These are phyloP conservation scores for Rhizopogon salebrosus DNA, from an alignment of 768 basidiomycete species.

Conservation along the genomic window DNA sequence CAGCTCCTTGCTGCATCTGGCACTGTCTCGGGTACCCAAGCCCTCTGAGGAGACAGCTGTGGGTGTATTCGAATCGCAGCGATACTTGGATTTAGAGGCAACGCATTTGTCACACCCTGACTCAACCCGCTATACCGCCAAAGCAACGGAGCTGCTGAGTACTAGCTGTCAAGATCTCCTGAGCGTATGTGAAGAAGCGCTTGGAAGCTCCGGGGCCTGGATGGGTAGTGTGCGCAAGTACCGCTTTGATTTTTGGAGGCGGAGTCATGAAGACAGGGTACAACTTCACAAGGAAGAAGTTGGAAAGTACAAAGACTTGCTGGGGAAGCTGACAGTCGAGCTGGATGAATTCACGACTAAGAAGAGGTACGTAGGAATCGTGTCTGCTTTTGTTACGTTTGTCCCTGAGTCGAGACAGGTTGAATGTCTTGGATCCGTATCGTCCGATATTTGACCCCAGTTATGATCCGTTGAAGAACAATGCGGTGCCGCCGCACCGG, in stretches of 20 bases:
- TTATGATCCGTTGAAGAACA: constrained; percentile 20
- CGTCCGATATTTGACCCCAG: constrained; percentile 40
- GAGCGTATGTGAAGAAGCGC: constrained; percentile 32
- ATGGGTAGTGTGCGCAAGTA: constrained; percentile 34
- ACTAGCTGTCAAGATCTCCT: constrained; percentile 54
- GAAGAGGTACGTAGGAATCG: constrained; percentile 37
- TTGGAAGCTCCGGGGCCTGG: constrained; percentile 47
- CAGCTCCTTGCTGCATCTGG: constrained; percentile 33
- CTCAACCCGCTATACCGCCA: constrained; percentile 35
- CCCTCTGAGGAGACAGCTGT: constrained; percentile 45
- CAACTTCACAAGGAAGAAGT: constrained; percentile 29
- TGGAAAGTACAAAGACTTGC: constrained; percentile 32
- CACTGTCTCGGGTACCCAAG: constrained; percentile 26
- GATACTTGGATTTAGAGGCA: constrained; percentile 65
- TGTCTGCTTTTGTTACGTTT: not conserved
- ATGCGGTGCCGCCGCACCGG: constrained; percentile 56
- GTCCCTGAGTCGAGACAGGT: constrained; percentile 28
- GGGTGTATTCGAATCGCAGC: constrained; percentile 69
- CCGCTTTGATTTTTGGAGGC: constrained; percentile 33
- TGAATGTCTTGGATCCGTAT: constrained; percentile 57
- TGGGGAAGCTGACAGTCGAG: constrained; percentile 28
- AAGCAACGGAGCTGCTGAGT: constrained; percentile 39
- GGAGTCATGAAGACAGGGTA: constrained; percentile 23
- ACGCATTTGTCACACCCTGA: constrained; percentile 46
- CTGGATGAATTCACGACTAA: constrained; percentile 45